Base-by-base conservation (phyloP, 2,329 filamentous ascomycete species). In the Byssoonygena ceratinophila region DNA sequence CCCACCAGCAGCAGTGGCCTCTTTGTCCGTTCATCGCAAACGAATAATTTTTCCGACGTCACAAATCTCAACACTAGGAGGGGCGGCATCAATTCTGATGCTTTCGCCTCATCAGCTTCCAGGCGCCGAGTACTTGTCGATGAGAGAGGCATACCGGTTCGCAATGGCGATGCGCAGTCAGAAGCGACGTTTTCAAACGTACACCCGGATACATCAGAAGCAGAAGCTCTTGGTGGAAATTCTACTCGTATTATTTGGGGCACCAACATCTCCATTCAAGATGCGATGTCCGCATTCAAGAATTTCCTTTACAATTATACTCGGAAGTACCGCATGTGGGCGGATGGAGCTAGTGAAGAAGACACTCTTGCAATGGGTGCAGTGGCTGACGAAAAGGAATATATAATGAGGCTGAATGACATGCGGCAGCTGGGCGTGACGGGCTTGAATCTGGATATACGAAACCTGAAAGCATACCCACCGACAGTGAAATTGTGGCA, bases 401-500 rank as follows among this genome's bases (percentile, higher is more conserved):
- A 97, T 66, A 78, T 86, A 63, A 82, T 85, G 55, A 85, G 89
- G 65, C 76, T 97, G 68, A 85, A 92, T 69, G 87, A 87, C 56
- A 96, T 98, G 90, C 76, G 94, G 43, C 80, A 90, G 54, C 77
- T 97, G 5, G 90, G 90, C 43, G 81, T 89, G 7, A 85, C 82
- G 16, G 84, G 85, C 54, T 77, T 98, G 37, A 96, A 96, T 64
- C 71, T 98, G 37, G 89, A 98, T 65, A 81, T 90, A 50, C 82
- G 81, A 53, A 94, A 98, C 61, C 76, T 98, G 55, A 94, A 94
- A 66, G 79, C 90, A 11, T 98, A 96, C 65, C 92, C 94, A 2
- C 83, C 88, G 0, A 97, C 92, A 0, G 76, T 84, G 61, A 97
- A 97, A 71, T 75, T 98, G 52, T 97, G 89, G 87, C 87, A 97